Conservation (phyloP, 495 filamentous ascomycete genomes). For the Penicillium verhagenii region DNA sequence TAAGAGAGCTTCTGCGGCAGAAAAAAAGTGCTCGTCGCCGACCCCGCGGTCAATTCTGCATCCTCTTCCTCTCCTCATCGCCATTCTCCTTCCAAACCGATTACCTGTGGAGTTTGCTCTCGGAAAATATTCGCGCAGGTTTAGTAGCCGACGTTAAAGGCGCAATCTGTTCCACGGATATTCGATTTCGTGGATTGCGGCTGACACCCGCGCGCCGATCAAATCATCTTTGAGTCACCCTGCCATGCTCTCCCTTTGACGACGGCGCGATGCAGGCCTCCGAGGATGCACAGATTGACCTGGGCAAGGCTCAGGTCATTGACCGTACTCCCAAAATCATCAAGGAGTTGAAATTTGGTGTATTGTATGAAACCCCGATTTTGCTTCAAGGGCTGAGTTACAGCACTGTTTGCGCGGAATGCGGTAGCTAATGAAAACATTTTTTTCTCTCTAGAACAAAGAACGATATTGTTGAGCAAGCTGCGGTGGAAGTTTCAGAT, state of each 20-base stretch:
- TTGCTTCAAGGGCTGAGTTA: slow-evolving; percentile 9
- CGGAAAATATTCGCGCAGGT: background rate
- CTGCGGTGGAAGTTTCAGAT: slow-evolving; percentile 87
- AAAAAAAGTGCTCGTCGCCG: slow-evolving; percentile 34
- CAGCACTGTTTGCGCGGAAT: slow-evolving; percentile 7
- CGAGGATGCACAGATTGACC: slow-evolving; percentile 49
- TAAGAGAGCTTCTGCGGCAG: slow-evolving; percentile 25
- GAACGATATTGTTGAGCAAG: slow-evolving; percentile 91
- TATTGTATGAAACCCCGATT: slow-evolving; percentile 58
- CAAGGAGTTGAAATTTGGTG: slow-evolving; percentile 89
- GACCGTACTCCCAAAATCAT: slow-evolving; percentile 87
- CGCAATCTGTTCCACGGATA: background rate
- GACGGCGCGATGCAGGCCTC: slow-evolving; percentile 47
- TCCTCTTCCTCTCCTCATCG: background rate
- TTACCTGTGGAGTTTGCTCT: background rate
- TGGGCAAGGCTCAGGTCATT: slow-evolving; percentile 84
- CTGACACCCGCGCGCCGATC: slow-evolving; percentile 23
- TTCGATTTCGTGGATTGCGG: slow-evolving; percentile 9
- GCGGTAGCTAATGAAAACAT: slow-evolving; percentile 22
- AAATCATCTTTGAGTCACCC: slow-evolving; percentile 30
- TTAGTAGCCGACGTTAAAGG: background rate
- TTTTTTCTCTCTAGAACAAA: slow-evolving; percentile 58
- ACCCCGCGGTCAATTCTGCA: slow-evolving; percentile 21
- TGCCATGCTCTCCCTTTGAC: slow-evolving; percentile 45
- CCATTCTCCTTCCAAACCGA: background rate